A percentile compares a stretch with the other conserved stretches of the same genome.
phyloP scores from a whole-genome alignment of 768 basidiomycete species.

The Tephrocybe rancida region DNA sequence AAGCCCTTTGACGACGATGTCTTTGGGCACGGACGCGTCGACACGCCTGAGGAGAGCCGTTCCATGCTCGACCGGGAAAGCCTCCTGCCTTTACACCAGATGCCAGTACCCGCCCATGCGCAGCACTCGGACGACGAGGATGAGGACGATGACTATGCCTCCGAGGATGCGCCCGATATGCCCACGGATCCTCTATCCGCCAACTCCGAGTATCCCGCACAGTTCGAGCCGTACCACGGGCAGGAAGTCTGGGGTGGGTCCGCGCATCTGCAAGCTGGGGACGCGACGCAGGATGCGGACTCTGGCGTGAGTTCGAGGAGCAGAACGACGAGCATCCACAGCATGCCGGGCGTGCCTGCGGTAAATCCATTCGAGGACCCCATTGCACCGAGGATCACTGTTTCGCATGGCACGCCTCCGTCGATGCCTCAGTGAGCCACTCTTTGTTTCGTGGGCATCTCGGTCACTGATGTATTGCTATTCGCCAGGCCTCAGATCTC shows the following conservation, averaged over 20 bases:
- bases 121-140: too few species aligned
- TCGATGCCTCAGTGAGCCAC: conserved; percentile 34
- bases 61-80: too few species aligned
- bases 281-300: conserved; percentile 3
- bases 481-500: conserved; percentile 20
- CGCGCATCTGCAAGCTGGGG: background rate
- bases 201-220: conserved; percentile 3
- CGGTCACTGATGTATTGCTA: background rate
- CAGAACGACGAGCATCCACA: conserved; percentile 16
- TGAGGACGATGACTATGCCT: background rate
- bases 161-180: conserved; percentile 2
- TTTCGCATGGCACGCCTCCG: conserved; percentile 10
- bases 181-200: background rate
- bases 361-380: conserved; percentile 38
- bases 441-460: background rate
- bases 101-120: too few species aligned
- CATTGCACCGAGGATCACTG: conserved; percentile 25
- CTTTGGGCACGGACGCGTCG: too few species aligned
- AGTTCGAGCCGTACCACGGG: conserved; percentile 13
- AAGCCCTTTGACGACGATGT: conserved; percentile 4
- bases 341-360: conserved; percentile 16
- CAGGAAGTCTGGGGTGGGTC: conserved; percentile 22
- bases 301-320: conserved; percentile 13
- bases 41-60: too few species aligned
- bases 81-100: too few species aligned